A percentile compares a stretch with the other conserved stretches of the same genome.
phyloP scores from a whole-genome alignment of 2,329 filamentous ascomycete genomes.

The Dactylellina drechsleri region DNA sequence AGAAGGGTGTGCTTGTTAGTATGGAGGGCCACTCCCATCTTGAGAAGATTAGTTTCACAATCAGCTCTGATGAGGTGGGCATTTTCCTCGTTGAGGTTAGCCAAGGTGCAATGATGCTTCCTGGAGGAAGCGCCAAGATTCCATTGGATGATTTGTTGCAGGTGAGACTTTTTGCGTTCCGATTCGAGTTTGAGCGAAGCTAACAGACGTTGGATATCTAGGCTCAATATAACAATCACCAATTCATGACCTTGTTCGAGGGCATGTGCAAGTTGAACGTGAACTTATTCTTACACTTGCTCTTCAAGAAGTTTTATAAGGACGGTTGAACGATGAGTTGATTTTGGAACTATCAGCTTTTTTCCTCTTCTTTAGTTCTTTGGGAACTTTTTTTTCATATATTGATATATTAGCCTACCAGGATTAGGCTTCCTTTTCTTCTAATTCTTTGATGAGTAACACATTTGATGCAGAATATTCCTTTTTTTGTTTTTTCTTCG shows the following conservation, averaged over 20 bases:
- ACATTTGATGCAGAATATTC: conserved; percentile 28
- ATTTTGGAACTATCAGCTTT: neutral
- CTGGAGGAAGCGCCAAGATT: conserved; percentile 86
- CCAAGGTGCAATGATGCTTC: conserved; percentile 92
- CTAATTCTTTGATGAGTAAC: conserved; percentile 28
- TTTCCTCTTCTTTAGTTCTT: conserved; percentile 7
- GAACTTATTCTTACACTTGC: conserved; percentile 92
- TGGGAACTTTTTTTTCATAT: neutral
- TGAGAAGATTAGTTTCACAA: conserved; percentile 92
- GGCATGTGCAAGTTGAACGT: conserved; percentile 88
- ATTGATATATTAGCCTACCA: conserved; percentile 18
- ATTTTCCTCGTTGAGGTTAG: conserved; percentile 92
- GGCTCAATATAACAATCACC: conserved; percentile 95
- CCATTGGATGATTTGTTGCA: conserved; percentile 89
- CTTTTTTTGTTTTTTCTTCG: conserved; percentile 11
- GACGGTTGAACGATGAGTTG: conserved; percentile 66
- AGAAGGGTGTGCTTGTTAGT: conserved; percentile 93
- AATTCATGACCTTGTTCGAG: conserved; percentile 95
- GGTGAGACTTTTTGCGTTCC: conserved; percentile 44
- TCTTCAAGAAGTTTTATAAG: conserved; percentile 98
- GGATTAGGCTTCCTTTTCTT: conserved; percentile 29
- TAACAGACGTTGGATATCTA: conserved; percentile 62
- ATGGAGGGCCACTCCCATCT: conserved; percentile 89
- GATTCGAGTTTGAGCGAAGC: neutral
- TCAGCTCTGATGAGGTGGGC: conserved; percentile 91